These are phyloP conservation scores for Tricladium varicosporioides DNA, from an alignment of 2,329 filamentous ascomycete species.

Conservation along the genomic window DNA sequence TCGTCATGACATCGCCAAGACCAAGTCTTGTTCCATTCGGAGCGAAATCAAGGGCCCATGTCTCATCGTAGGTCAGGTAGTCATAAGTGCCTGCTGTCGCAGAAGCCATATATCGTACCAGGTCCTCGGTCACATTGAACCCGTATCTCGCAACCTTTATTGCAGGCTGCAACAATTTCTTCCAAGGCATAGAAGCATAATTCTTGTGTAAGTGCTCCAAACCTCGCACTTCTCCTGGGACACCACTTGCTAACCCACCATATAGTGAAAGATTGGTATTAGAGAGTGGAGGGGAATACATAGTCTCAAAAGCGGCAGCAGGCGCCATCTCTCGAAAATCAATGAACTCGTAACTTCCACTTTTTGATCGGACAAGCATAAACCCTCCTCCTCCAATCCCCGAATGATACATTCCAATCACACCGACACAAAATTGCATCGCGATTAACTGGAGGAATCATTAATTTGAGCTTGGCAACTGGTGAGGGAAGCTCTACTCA, in stretches of 20 bases:
- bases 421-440: slow-evolving; percentile 52
- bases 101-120: slow-evolving; percentile 58
- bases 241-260: slow-evolving; percentile 56
- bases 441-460: slow-evolving; percentile 43
- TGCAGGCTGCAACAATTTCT: slow-evolving; percentile 55
- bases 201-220: slow-evolving; percentile 40
- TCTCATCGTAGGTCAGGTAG: slow-evolving; percentile 72
- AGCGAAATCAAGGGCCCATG: slow-evolving; percentile 87
- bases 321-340: slow-evolving; percentile 70
- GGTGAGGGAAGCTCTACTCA: slow-evolving; percentile 10
- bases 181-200: slow-evolving; percentile 53
- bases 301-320: slow-evolving; percentile 56
- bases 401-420: slow-evolving; percentile 53
- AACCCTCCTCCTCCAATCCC: slow-evolving; percentile 69
- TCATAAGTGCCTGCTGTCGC: slow-evolving; percentile 43
- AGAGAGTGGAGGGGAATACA: slow-evolving; percentile 54
- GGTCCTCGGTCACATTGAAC: slow-evolving; percentile 57
- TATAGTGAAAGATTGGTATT: slow-evolving; percentile 51
- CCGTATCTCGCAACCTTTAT: slow-evolving; percentile 59
- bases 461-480: slow-evolving; percentile 1
- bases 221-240: slow-evolving; percentile 48
- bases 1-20: slow-evolving; percentile 74
- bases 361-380: slow-evolving; percentile 56
- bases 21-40: slow-evolving; percentile 72
- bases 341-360: slow-evolving; percentile 64